Base-by-base conservation (phyloP, 208 protist species). In the Leishmania tarentolae region DNA sequence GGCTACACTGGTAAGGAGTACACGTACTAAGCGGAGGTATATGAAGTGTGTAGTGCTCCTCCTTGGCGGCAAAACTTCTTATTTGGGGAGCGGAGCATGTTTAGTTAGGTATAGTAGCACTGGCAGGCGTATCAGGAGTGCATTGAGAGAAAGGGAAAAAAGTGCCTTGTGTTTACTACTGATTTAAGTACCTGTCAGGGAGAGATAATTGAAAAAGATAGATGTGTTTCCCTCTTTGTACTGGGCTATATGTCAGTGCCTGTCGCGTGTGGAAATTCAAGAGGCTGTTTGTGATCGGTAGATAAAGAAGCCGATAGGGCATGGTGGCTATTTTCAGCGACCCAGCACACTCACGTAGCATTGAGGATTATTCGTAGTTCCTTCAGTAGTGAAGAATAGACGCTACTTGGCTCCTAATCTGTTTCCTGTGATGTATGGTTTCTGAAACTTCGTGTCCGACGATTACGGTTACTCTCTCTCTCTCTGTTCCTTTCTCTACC, bases 1-100 rank as follows among this genome's bases (percentile, higher is more conserved):
- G 94, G 94, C 44, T 96, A 96, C 88, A 88, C 86, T 79, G 94
- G 94, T 80, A 95, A 95, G 86, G 92, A 95, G 82, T 97, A 94
- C 84, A 94, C 91, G 21, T 95, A 95, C 85, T 97, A 94, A 82
- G 40, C 11, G 13, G n/a, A 44, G 37, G 42, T 21, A 72, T 81
- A 44, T 84, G 84, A 78, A 21, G 8, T 35, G 17, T 35, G 8
- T 47, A 47, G 28, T 21, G 24, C 5, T 47, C 28, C 35, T 21
- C 68, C 21, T n/a, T n/a, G n/a, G n/a, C n/a, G n/a, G n/a, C n/a
- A n/a, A n/a, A n/a, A n/a, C n/a, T n/a, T n/a, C n/a, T n/a, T n/a
- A n/a, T n/a, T n/a, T n/a, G n/a, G n/a, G n/a, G n/a, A n/a, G n/a
- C 31, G 19, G 31, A 52, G 47, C 7, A 13, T 46, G 40, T 52